Evolutionary conservation across 768 basidiomycete species (phyloP).

Genomic region (Boletus sensibilis): DNA sequence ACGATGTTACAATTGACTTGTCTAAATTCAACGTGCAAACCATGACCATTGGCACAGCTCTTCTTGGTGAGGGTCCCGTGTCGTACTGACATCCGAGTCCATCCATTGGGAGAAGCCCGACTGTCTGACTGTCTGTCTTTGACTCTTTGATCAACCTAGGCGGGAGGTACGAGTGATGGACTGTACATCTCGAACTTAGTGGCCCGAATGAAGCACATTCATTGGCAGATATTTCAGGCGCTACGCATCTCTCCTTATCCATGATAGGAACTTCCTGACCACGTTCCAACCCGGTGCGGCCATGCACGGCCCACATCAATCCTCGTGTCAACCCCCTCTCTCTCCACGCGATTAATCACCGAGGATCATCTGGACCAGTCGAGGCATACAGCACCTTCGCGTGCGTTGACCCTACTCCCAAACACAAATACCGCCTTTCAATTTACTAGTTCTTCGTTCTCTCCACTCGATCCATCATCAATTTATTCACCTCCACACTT

Average conservation of each 20-base stretch:
- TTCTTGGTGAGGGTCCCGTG: neutral
- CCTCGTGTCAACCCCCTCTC: constrained; percentile 17
- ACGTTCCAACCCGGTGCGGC: constrained; percentile 12
- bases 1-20: neutral
- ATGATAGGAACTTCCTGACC: constrained; percentile 9
- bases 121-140: neutral
- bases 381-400: constrained; percentile 4
- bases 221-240: neutral
- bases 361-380: constrained; percentile 19
- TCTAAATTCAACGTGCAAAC: constrained; percentile 9
- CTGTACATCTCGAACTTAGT: neutral
- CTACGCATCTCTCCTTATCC: neutral
- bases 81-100: neutral
- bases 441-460: neutral
- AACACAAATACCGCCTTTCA: constrained; percentile 19
- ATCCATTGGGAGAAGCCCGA: no score
- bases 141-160: neutral
- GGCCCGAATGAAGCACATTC: neutral
- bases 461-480: constrained; percentile 4
- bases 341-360: constrained; percentile 21
- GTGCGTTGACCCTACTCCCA: neutral
- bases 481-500: neutral
- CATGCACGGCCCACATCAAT: constrained; percentile 1
- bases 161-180: neutral
- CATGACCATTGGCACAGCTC: neutral